Percentiles rank a stretch among this genome's conserved stretches.
These are phyloP conservation scores for Wickerhamiella lipophila DNA, from an alignment of 805 yeast species.

Conservation along the genomic window DNA sequence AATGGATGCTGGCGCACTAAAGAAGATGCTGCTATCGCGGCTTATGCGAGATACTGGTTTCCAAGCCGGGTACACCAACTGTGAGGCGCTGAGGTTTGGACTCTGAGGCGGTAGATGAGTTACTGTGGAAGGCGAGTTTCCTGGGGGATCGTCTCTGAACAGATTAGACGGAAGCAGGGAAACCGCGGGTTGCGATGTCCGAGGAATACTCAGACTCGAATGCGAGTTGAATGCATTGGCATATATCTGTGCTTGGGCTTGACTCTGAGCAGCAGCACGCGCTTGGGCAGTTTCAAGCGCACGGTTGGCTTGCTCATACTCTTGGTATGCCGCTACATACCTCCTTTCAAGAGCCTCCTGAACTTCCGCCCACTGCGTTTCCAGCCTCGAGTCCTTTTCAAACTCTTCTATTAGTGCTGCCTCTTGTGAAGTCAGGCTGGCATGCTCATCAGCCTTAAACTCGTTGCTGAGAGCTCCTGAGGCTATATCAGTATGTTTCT, in stretches of 20 bases:
- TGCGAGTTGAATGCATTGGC: constrained; percentile 8
- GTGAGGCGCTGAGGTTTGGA: background rate
- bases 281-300: constrained; percentile 17
- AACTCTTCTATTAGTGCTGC: constrained; percentile 19
- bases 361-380: constrained; percentile 28
- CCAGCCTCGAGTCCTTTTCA: constrained; percentile 24
- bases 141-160: constrained; percentile 10
- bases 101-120: background rate
- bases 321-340: constrained; percentile 27
- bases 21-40: constrained; percentile 10
- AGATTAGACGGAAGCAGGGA: constrained; percentile 3
- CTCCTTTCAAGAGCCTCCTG: constrained; percentile 28
- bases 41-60: constrained; percentile 2
- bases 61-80: constrained; percentile 2
- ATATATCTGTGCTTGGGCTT: constrained; percentile 11
- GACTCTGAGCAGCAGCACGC: constrained; percentile 16
- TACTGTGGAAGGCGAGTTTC: background rate
- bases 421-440: constrained; percentile 16
- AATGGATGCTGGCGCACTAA: constrained; percentile 3
- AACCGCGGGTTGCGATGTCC: background rate
- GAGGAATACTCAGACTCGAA: background rate
- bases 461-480: constrained; percentile 16
- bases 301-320: constrained; percentile 25
- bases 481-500: constrained; percentile 16
- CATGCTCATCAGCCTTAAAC: constrained; percentile 13